phyloP scores from a whole-genome alignment of 2,329 filamentous ascomycete genomes.

The Aotearoamyces nothofagi region DNA sequence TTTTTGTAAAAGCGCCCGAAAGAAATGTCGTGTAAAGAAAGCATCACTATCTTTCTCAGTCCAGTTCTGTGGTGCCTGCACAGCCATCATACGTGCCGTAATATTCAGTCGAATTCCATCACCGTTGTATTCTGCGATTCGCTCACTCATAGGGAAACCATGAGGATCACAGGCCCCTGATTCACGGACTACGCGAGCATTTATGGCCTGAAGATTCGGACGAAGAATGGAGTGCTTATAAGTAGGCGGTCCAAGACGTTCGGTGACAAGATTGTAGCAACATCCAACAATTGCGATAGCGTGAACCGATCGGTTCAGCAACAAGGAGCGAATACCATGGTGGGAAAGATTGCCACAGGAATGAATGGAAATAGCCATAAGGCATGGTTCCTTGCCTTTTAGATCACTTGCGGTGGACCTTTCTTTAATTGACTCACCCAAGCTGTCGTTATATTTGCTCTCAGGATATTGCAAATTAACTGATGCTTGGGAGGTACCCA shows the following conservation, averaged over 20 bases:
- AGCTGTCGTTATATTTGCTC: constrained; percentile 6
- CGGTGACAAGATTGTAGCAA: constrained; percentile 94
- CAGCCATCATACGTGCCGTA: constrained; percentile 95
- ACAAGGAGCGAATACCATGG: constrained; percentile 74
- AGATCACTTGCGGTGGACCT: constrained; percentile 1
- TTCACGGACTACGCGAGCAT: constrained; percentile 53
- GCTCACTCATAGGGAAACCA: constrained; percentile 83
- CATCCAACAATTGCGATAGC: constrained; percentile 95
- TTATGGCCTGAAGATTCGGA: constrained; percentile 48
- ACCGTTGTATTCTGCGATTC: constrained; percentile 40
- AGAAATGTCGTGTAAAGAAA: constrained; percentile 92
- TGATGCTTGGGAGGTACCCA: background rate
- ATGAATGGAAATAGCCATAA: constrained; percentile 91
- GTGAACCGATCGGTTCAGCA: constrained; percentile 69
- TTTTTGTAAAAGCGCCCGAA: constrained; percentile 75
- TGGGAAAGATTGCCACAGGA: constrained; percentile 97
- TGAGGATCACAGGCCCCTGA: constrained; percentile 68
- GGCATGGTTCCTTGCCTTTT: constrained; percentile 24
- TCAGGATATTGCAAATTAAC: background rate
- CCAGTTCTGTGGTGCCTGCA: constrained; percentile 93
- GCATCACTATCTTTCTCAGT: constrained; percentile 60
- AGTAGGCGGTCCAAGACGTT: constrained; percentile 72
- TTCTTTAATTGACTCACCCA: background rate
- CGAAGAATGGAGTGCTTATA: constrained; percentile 72
- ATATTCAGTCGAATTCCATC: constrained; percentile 75